A percentile compares a stretch with the other conserved stretches of the same genome.
Evolutionary conservation across 164 flowering plant species (phyloP).

Genomic region (Berberis thunbergii): DNA sequence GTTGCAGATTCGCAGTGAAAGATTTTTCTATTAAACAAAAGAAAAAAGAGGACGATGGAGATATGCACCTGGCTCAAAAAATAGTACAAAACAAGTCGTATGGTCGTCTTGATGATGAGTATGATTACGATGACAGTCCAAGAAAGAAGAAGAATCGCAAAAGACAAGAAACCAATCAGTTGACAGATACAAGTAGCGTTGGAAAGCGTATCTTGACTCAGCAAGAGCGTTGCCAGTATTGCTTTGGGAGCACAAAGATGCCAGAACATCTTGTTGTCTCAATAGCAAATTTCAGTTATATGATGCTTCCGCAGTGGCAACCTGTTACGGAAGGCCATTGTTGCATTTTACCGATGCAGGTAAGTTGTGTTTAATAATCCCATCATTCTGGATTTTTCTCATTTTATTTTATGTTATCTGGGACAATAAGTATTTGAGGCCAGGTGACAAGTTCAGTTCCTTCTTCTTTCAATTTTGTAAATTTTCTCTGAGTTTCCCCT

Average conservation of each 20-base stretch:
- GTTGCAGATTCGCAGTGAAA: slow-evolving; percentile 27
- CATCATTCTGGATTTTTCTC: not conserved
- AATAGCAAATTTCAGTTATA: slow-evolving; percentile 74
- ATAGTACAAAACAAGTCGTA: slow-evolving; percentile 59
- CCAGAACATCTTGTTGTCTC: slow-evolving; percentile 79
- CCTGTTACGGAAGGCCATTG: slow-evolving; percentile 87
- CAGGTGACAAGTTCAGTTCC: not conserved
- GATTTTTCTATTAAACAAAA: slow-evolving; percentile 27
- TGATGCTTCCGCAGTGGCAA: slow-evolving; percentile 73
- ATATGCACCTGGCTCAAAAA: slow-evolving; percentile 57
- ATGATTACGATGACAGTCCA: slow-evolving; percentile 74
- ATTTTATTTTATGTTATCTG: slow-evolving; percentile 1
- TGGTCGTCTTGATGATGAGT: slow-evolving; percentile 84
- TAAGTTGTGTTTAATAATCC: slow-evolving; percentile 15
- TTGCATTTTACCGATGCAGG: slow-evolving; percentile 78
- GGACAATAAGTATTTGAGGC: not conserved
- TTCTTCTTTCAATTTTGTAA: not conserved
- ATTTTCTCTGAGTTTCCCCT: slow-evolving; percentile 1
- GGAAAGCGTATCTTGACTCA: slow-evolving; percentile 58
- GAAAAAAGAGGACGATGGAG: slow-evolving; percentile 65
- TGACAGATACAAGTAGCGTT: slow-evolving; percentile 17
- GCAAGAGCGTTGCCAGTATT: slow-evolving; percentile 81
- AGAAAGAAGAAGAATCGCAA: slow-evolving; percentile 34
- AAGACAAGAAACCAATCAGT: slow-evolving; percentile 29
- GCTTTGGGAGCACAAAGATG: slow-evolving; percentile 79